Evolutionary conservation across 352 stramenopile species (phyloP).

Genomic region (Thalassiosira livingstoniorum): DNA sequence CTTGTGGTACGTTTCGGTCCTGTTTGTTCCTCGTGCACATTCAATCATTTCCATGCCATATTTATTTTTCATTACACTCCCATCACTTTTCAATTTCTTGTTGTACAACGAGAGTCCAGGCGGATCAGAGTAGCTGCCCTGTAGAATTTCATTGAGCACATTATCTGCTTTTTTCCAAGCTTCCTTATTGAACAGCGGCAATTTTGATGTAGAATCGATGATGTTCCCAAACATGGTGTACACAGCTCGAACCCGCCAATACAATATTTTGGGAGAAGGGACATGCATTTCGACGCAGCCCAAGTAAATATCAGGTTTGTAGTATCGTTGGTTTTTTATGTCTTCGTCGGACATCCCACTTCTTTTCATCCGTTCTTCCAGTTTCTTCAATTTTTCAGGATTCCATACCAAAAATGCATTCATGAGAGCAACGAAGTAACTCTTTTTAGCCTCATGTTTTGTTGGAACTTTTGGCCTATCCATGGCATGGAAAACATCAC

Average conservation of each 20-base stretch:
- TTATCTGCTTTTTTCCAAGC: constrained; percentile 48
- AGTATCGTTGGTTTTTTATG: constrained; percentile 30
- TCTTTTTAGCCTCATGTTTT: constrained; percentile 64
- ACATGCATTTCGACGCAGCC: constrained; percentile 14
- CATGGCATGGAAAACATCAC: constrained; percentile 65
- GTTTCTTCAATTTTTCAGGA: constrained; percentile 40
- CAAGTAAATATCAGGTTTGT: constrained; percentile 11
- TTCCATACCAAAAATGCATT: constrained; percentile 62
- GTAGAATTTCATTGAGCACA: constrained; percentile 43
- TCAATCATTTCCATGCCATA: constrained; percentile 33
- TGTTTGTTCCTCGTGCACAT: constrained; percentile 51
- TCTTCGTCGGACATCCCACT: constrained; percentile 37
- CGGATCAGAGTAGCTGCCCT: constrained; percentile 29
- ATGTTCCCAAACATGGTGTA: constrained; percentile 27
- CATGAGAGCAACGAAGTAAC: constrained; percentile 42
- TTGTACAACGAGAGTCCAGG: constrained; percentile 43
- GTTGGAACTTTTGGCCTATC: constrained; percentile 56
- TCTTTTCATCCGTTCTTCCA: constrained; percentile 30
- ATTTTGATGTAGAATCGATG: constrained; percentile 29
- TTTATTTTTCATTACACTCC: constrained; percentile 43
- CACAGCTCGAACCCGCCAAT: constrained; percentile 46
- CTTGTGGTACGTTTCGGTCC: constrained; percentile 53
- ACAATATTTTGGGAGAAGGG: constrained; percentile 29
- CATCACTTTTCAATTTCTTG: constrained; percentile 13
- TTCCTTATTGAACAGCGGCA: constrained; percentile 39